A percentile compares a stretch with the other conserved stretches of the same genome.
Conservation (phyloP, 2,329 filamentous ascomycete genomes). For the Didymella exigua region DNA sequence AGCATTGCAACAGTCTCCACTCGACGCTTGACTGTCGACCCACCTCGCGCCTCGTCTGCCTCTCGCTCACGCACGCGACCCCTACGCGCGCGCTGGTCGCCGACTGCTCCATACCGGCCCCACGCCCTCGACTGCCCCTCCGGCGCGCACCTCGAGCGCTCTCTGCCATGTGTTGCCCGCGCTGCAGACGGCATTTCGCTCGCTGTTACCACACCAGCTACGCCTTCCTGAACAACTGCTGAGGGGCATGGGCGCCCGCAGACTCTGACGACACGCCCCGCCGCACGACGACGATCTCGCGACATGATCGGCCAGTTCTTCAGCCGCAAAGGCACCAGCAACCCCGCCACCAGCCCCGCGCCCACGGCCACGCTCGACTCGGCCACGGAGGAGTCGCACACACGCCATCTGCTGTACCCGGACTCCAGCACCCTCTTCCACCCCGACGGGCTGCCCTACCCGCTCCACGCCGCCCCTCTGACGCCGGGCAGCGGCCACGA, state of each 20-base stretch:
- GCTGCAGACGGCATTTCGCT: not conserved
- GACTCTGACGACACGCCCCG: not conserved
- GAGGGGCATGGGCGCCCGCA: slow-evolving; percentile 17
- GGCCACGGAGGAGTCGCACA: slow-evolving; percentile 50
- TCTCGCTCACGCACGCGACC: slow-evolving; percentile 1
- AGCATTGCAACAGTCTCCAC: not conserved
- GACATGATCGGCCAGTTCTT: slow-evolving; percentile 51
- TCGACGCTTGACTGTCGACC: slow-evolving; percentile 3
- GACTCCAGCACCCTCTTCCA: slow-evolving; percentile 45
- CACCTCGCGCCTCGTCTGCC: slow-evolving; percentile 3
- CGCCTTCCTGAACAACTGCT: slow-evolving; percentile 13
- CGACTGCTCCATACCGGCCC: not conserved
- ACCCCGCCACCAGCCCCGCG: slow-evolving; percentile 20
- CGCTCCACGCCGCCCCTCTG: slow-evolving; percentile 38
- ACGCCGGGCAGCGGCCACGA: slow-evolving; percentile 42
- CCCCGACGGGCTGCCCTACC: slow-evolving; percentile 46
- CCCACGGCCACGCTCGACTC: slow-evolving; percentile 43
- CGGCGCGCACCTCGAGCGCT: not conserved
- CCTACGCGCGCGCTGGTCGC: not conserved
- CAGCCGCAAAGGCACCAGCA: slow-evolving; percentile 28
- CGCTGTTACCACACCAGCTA: not conserved
- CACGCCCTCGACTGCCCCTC: not conserved
- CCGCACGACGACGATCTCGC: not conserved
- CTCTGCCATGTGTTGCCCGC: slow-evolving; percentile 8
- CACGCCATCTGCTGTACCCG: slow-evolving; percentile 50